Evolutionary conservation across 2,329 filamentous ascomycete genomes (phyloP).

Genomic region (Fusarium fracticaudum): DNA sequence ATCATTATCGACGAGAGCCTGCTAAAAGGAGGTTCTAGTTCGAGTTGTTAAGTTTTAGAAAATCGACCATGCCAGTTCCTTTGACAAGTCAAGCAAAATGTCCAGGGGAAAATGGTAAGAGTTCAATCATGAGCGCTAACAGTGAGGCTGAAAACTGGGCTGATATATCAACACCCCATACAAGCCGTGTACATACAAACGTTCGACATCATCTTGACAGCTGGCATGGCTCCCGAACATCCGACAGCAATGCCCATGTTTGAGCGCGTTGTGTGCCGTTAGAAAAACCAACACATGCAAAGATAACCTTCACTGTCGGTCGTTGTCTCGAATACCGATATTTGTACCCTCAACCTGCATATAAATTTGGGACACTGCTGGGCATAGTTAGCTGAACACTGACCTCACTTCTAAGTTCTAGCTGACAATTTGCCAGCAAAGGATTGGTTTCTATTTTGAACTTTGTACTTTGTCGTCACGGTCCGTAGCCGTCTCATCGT

Average conservation of each 20-base stretch:
- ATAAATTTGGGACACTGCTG: neutral
- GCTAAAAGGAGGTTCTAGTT: neutral
- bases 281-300: neutral
- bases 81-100: neutral
- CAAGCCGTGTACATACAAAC: neutral
- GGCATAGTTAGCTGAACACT: neutral
- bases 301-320: neutral
- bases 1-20: neutral
- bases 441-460: neutral
- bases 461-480: neutral
- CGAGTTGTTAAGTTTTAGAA: neutral
- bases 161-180: conserved; percentile 1
- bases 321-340: neutral
- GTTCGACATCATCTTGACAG: neutral
- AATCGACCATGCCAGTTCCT: neutral
- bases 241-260: neutral
- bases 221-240: neutral
- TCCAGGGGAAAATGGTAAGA: neutral
- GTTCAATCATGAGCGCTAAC: neutral
- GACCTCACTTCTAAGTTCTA: too few relatives aligned
- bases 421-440: neutral
- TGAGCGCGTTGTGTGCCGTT: neutral
- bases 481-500: neutral
- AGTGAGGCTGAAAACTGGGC: conserved; percentile 9
- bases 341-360: neutral